Base-by-base conservation (phyloP, 2,329 filamentous ascomycete genomes). In the Elsinoe arachidis region DNA sequence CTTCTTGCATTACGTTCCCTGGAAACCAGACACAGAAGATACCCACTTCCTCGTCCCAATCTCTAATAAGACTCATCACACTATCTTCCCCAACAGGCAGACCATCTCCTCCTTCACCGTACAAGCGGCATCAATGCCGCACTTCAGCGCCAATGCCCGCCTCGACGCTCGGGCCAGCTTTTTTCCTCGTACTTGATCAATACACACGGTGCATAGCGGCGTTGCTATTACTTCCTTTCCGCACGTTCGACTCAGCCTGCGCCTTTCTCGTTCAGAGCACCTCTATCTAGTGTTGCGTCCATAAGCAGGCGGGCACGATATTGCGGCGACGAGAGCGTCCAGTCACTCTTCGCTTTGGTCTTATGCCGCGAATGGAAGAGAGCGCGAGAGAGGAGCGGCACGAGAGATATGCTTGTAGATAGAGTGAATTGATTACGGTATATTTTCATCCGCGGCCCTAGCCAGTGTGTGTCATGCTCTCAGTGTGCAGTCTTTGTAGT, bases 131-230 rank as follows among this genome's bases (percentile, higher is more conserved):
- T 11, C 17, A 5, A n/a, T 9, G 7, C 12, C 46, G n/a, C n/a
- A n/a, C n/a, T n/a, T n/a, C 26, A 30, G 7, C 5, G 2, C 7
- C 4, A 30, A 30, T 7, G 26, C 26, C 26, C 26, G 26, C 26
- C 26, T 30, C 26, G n/a, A 30, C 26, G 26, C 26, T 9, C 26
- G 26, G 26, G 26, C 26, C 26, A 30, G 26, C 26, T 30, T 30
- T 30, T 43, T 55, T 15, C 33, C 5, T 47, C 26, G 15, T 35
- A 30, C 47, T 44, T 23, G 35, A 44, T 37, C 26, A 26, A 41
- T 56, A 35, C 21, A 39, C 41, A 43, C 41, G 54, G 54, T 56
- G 54, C 54, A 56, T 56, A 56, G 54, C 54, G 54, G 54, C 54
- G 54, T 56, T 56, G 39, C 54, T 47, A 23, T 35, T 43, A n/a